A percentile compares a stretch with the other conserved stretches of the same genome.
Evolutionary conservation across 2,329 filamentous ascomycete species (phyloP).

Genomic region (Parascedosporium putredinis): DNA sequence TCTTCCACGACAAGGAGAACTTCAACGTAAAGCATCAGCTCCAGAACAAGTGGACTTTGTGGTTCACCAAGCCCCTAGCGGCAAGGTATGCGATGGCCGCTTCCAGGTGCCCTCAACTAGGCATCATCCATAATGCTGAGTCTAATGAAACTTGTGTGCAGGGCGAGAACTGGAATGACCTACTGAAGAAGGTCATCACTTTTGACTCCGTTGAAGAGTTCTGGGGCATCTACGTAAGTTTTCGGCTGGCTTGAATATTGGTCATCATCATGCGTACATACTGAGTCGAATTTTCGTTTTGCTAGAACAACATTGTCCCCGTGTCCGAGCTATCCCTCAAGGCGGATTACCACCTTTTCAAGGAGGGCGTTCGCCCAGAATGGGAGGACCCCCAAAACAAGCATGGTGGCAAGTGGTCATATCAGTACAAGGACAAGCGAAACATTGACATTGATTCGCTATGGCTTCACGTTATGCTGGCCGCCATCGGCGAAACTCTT

Average conservation of each 20-base stretch:
- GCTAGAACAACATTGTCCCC: constrained; percentile 97
- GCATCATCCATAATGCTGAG: too few species aligned
- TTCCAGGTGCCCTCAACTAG: too few species aligned
- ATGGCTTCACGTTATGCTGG: constrained; percentile 95
- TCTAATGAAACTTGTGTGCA: constrained; percentile 26
- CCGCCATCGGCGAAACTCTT: constrained; percentile 93
- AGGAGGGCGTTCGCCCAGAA: constrained; percentile 89
- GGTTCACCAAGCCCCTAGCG: constrained; percentile 99
- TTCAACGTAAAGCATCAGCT: constrained; percentile 99
- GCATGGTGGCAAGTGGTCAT: constrained; percentile 98
- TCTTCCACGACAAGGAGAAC: constrained; percentile 97
- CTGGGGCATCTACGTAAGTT: constrained; percentile 94
- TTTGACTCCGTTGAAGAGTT: constrained; percentile 99
- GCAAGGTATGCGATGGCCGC: constrained; percentile 55
- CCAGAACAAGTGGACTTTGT: constrained; percentile 95
- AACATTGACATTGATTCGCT: constrained; percentile 84
- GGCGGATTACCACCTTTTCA: constrained; percentile 99
- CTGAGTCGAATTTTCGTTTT: constrained; percentile 11
- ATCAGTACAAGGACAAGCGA: constrained; percentile 94
- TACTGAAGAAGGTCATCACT: constrained; percentile 96
- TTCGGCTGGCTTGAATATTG: background rate
- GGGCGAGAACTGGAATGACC: constrained; percentile 98
- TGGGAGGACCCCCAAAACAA: constrained; percentile 99
- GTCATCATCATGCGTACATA: constrained; percentile 8
- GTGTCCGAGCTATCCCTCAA: constrained; percentile 94